Evolutionary conservation across 2,329 filamentous ascomycete genomes (phyloP).

Genomic region (Grosmannia clavigera): DNA sequence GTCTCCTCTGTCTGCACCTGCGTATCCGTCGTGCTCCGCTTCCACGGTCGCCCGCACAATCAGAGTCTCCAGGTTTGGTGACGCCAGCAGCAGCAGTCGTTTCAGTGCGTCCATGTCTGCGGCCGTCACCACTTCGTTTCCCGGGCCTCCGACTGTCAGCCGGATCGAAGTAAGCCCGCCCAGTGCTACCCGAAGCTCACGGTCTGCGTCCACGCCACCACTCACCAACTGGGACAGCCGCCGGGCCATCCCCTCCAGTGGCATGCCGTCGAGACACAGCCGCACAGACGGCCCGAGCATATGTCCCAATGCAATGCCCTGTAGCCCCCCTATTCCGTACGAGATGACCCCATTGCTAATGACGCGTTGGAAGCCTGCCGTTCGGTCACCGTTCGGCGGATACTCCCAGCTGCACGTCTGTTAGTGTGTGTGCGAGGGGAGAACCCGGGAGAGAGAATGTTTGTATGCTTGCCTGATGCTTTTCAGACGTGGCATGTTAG

Average conservation of each 20-base stretch:
- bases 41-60: constrained; percentile 10
- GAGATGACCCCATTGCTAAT: not conserved
- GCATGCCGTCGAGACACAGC: not conserved
- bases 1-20: constrained; percentile 13
- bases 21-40: constrained; percentile 24
- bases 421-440: not conserved
- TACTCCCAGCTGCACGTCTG: not conserved
- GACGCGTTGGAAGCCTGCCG: not conserved
- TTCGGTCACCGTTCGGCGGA: not conserved
- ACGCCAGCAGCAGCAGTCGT: constrained; percentile 11
- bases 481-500: not conserved
- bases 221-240: not conserved
- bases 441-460: not conserved
- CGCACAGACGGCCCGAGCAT: not conserved
- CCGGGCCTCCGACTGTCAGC: not conserved
- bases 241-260: constrained; percentile 2
- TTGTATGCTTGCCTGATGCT: not conserved
- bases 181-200: not conserved
- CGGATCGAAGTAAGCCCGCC: not conserved
- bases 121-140: not conserved
- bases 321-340: constrained; percentile 2
- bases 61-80: constrained; percentile 18
- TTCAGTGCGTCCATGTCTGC: not conserved
- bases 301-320: constrained; percentile 6
- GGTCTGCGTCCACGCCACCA: too few species aligned